Evolutionary conservation across 306 rosid genomes (phyloP).

Genomic region (Hippophae gyantsensis): DNA sequence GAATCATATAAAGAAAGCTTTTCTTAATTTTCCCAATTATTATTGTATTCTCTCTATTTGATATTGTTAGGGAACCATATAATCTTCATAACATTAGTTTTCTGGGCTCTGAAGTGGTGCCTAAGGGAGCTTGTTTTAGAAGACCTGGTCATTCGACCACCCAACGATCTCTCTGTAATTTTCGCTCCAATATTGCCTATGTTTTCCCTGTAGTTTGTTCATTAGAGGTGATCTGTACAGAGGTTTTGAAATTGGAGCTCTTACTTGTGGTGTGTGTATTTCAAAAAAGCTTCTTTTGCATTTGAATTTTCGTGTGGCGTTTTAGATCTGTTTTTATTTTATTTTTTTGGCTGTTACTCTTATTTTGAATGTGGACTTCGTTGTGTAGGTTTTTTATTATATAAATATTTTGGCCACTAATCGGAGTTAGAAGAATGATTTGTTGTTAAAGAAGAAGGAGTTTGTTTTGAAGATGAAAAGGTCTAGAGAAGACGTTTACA

Average conservation of each 20-base stretch:
- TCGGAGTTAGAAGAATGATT: constrained; percentile 48
- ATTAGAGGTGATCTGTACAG: constrained; percentile 47
- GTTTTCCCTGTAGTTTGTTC: constrained; percentile 17
- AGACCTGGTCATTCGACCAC: constrained; percentile 20
- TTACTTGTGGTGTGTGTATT: constrained; percentile 11
- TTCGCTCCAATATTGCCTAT: constrained; percentile 16
- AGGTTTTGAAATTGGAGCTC: constrained; percentile 32
- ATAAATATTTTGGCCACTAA: constrained; percentile 6
- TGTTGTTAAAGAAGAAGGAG: constrained; percentile 30
- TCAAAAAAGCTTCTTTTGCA: neutral
- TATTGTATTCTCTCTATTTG: constrained; percentile 32
- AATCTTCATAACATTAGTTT: constrained; percentile 12
- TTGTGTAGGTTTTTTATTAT: constrained; percentile 34
- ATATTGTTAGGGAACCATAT: constrained; percentile 26
- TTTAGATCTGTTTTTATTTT: constrained; percentile 61
- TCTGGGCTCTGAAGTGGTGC: constrained; percentile 9
- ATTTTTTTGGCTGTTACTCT: constrained; percentile 21
- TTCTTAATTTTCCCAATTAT: constrained; percentile 13
- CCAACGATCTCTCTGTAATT: constrained; percentile 52
- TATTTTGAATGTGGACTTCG: constrained; percentile 36
- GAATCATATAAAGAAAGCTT: neutral
- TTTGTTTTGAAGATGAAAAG: constrained; percentile 53
- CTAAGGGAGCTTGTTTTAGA: constrained; percentile 12
- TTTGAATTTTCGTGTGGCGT: constrained; percentile 12
- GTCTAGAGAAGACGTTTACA: constrained; percentile 55